These are phyloP conservation scores for Neoascochyta sp. DNA, from an alignment of 2,329 filamentous ascomycete species.

Conservation along the genomic window DNA sequence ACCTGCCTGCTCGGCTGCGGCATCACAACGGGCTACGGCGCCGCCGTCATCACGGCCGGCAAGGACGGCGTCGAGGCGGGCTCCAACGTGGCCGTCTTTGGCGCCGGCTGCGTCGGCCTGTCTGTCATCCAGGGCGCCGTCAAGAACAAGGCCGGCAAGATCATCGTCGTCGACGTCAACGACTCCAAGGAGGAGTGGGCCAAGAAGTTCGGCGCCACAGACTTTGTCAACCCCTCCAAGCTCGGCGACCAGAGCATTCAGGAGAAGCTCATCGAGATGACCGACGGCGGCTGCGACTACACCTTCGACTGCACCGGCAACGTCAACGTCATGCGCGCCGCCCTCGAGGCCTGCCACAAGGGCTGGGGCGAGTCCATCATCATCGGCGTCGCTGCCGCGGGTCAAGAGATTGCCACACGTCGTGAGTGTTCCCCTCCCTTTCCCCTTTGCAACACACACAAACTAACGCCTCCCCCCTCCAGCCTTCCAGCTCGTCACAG, in stretches of 20 bases:
- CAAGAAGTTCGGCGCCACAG: slow-evolving; percentile 89
- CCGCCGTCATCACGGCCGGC: slow-evolving; percentile 86
- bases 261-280: slow-evolving; percentile 94
- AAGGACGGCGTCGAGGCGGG: slow-evolving; percentile 69
- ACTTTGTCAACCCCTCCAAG: slow-evolving; percentile 89
- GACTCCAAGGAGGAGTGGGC: slow-evolving; percentile 87
- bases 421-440: slow-evolving; percentile 58
- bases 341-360: slow-evolving; percentile 97
- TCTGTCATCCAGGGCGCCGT: slow-evolving; percentile 93
- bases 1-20: slow-evolving; percentile 95
- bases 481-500: slow-evolving; percentile 98
- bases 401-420: slow-evolving; percentile 90
- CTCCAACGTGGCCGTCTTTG: slow-evolving; percentile 86
- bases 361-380: slow-evolving; percentile 98
- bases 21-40: slow-evolving; percentile 97
- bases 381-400: slow-evolving; percentile 94
- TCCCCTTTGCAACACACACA: background rate
- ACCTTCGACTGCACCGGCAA: slow-evolving; percentile 99
- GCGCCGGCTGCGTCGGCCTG: slow-evolving; percentile 91
- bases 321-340: slow-evolving; percentile 90
- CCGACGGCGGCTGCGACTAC: slow-evolving; percentile 96
- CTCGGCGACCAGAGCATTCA: slow-evolving; percentile 69
- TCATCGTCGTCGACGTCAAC: slow-evolving; percentile 80
- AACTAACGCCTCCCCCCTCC: slow-evolving; percentile 10
- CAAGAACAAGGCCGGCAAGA: slow-evolving; percentile 72